Evolutionary conservation across 441 rosid genomes (phyloP), one percentile per base, ranked within the genome.

Genomic region (Biscutella laevigata): DNA sequence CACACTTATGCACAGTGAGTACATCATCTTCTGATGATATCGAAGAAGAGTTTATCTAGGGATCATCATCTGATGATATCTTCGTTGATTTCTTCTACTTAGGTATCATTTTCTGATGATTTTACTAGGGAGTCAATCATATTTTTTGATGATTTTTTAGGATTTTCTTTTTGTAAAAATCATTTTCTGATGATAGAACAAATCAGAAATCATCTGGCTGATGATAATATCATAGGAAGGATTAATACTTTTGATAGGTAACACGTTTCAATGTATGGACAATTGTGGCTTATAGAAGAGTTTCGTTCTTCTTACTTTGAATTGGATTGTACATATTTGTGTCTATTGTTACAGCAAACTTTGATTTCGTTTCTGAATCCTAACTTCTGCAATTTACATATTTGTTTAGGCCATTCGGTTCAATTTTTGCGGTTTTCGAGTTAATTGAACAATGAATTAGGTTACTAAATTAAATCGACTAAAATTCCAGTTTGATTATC

Each of bases 1-100:
- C 9, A 14, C 34, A 44, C 4, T 24, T 44, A n/a, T 48, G 70
- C 53, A 59, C 59, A 28, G 59, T 49, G 66, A 62, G 73, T 63
- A 47, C 41, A 61, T 67, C 63, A 48, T 67, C 53, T 61, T 42
- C 67, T 67, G 48, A 60, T 67, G 67, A 67, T 48, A 26, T 68
- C 68, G 46, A 41, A 72, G 68, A 67, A 49, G 72, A 73, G 68
- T 46, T 21, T 1, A 39, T 9, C 38, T 49, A 47, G 42, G 57
- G 50, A 39, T 67, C 71, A 68, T 61, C 49, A 7, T 34, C 71
- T 54, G 44, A 61, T 67, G 67, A 56, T 26, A 42, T 54, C 14
- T 59, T 59, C 2, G 47, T 30, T 36, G 28, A 3, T 53, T 45
- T 53, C 51, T 17, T 50, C 19, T 52, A 25, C 35, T 24, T 32